Base-by-base conservation (phyloP, 202 grass and related monocot genomes). In the Miscanthus sacchariflorus region DNA sequence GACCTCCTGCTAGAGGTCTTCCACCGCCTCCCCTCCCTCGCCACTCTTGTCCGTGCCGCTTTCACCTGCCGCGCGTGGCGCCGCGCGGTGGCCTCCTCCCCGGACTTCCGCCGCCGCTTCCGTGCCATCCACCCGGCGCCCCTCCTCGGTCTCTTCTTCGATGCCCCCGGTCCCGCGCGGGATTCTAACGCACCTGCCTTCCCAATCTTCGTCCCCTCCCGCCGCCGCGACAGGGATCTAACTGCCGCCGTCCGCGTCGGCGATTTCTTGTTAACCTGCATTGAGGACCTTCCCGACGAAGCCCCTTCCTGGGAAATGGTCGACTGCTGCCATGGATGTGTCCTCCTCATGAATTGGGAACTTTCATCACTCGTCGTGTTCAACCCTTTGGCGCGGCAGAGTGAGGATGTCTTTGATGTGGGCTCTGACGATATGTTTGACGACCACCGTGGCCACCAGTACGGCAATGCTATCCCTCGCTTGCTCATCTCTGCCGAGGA, bases 1-100 rank as follows among this genome's bases (percentile, higher is more conserved):
- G 77, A 80, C 52, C 44, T 87, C 68, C 85, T 87, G 18, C 68
- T 49, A 7, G 50, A 72, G 36, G 50, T 84, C 81, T 78, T 83
- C 87, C 50, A 84, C 40, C 66, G 39, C 66, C 75, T 86, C 50
- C 76, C 67, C 2, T 80, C 36, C 17, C 68, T 86, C 67, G 76
- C 84, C 17, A 33, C 68, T 13, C 84, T 79, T 6, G 36, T 86
- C 14, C 48, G 66, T 46, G 67, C 74, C 54, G 81, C 81, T 30
- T 12, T 27, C 58, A 30, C 79, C 70, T 82, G 71, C 81, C 81
- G 49, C 2, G 10, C 19, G 48, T 83, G 81, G 68, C 68, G 35
- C 78, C 6, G 59, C 59, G 59, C 59, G 70, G 79, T 82, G 70
- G 70, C 59, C 10, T 82, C 78, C 28, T 76, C 17, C 11, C 85